Percentiles rank a stretch among this genome's conserved stretches.
These are phyloP conservation scores for Nakazawaea laoshanensis DNA, from an alignment of 805 yeast species.

Conservation along the genomic window DNA sequence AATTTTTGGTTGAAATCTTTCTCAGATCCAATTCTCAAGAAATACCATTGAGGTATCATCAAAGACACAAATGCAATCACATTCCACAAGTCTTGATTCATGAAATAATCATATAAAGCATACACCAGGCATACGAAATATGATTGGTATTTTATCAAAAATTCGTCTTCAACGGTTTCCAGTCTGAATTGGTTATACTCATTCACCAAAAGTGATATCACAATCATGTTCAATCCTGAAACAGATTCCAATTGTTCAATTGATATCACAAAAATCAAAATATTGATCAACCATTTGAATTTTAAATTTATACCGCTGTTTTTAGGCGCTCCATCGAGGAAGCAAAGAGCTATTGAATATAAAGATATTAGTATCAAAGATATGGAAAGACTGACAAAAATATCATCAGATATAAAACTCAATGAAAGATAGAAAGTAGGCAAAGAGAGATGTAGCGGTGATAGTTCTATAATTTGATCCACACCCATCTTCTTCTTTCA, in stretches of 20 bases:
- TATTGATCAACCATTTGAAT: no score
- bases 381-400: not conserved
- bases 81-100: constrained; percentile 1
- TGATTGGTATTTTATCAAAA: constrained; percentile 13
- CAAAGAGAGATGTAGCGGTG: constrained; percentile 24
- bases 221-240: no score
- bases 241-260: no score
- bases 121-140: constrained; percentile 12
- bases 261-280: no score
- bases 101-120: constrained; percentile 12
- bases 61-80: constrained; percentile 14
- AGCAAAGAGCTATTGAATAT: constrained; percentile 1
- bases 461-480: constrained; percentile 16
- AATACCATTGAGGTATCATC: constrained; percentile 14
- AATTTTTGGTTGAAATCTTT: constrained; percentile 1
- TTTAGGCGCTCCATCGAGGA: no score
- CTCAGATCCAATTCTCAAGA: constrained; percentile 12
- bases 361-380: constrained; percentile 3
- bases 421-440: constrained; percentile 25
- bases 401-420: constrained; percentile 14
- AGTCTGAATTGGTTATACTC: no score
- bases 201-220: no score
- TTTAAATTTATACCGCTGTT: no score
- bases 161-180: no score
- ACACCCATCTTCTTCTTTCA: constrained; percentile 10